Evolutionary conservation across 495 filamentous ascomycete species (phyloP), one percentile per base, ranked within the genome.

Genomic region (Neurospora sp.): DNA sequence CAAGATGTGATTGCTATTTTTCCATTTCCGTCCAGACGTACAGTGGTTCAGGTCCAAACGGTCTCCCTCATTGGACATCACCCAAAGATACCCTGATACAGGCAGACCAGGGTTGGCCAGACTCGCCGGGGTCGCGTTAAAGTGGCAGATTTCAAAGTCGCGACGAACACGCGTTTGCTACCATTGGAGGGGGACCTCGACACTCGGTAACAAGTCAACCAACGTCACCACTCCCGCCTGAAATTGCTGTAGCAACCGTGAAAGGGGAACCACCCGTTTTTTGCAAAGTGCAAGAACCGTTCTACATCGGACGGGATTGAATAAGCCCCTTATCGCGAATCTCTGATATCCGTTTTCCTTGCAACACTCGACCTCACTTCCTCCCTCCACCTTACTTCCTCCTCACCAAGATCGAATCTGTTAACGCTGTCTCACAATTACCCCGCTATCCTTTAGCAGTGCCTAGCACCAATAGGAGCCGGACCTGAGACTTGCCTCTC

Each of bases 321-420:
- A 31, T 61, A 8, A 27, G 14, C 5, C 27, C 53, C 53, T 61
- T 61, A 61, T 35, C 53, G 22, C 27, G 53, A 18, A 61, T 35
- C 27, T 20, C 20, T 22, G 45, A 45, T 45, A 71, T 27, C 41
- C 70, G 40, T 20, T 37, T 48, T 27, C 16, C 27, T 69, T 37
- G 20, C 65, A 37, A 40, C 68, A 22, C 42, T n/a, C 27, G 27
- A 22, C 27, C n/a, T 42, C 42, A 31, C 40, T 53, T 14, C 39
- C 20, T 18, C 72, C 42, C 31, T n/a, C 14, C 73, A 71, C 69
- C 73, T 61, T 10, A 31, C 22, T 14, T 45, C 41, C 77, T 77
- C 77, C 59, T 9, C 18, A 1, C 37, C 44, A 48, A 74, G 77
- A 76, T 80, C 10, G 35, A 38, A 3, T 45, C 16, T 80, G 78